Evolutionary conservation across 176 grass and related monocot genomes (phyloP).

Genomic region (Aegilops speltoides): DNA sequence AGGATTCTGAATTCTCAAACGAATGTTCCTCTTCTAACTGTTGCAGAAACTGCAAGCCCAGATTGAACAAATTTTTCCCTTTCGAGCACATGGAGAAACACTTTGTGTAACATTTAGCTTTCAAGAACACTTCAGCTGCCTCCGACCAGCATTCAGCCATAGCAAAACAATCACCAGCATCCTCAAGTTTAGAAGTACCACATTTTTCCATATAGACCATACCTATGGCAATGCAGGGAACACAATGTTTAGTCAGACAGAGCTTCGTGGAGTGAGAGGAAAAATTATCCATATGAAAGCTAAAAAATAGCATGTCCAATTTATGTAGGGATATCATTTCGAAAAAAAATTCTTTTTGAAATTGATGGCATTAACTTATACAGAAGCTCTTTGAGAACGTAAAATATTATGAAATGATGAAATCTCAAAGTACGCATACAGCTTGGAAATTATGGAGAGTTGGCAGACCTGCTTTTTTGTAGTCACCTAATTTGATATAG

Average conservation of each 20-base stretch:
- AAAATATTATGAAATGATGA: neutral
- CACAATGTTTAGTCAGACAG: neutral
- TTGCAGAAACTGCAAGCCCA: conserved; percentile 47
- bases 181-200: conserved; percentile 62
- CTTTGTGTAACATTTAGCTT: conserved; percentile 64
- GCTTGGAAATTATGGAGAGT: too few relatives aligned
- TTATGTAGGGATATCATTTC: neutral
- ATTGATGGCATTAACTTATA: neutral
- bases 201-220: conserved; percentile 67
- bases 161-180: conserved; percentile 71
- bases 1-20: conserved; percentile 8
- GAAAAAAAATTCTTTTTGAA: neutral
- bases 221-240: conserved; percentile 37
- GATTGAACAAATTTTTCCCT: conserved; percentile 44
- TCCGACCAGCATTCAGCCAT: conserved; percentile 39
- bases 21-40: conserved; percentile 43
- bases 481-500: too few relatives aligned
- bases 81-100: conserved; percentile 58
- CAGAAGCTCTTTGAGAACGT: neutral
- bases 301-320: neutral
- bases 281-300: neutral
- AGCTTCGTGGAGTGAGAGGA: neutral
- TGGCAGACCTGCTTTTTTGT: too few relatives aligned
- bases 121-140: conserved; percentile 66
- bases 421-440: neutral